Evolutionary conservation across 768 basidiomycete species (phyloP).

Genomic region (Mycena maculata): DNA sequence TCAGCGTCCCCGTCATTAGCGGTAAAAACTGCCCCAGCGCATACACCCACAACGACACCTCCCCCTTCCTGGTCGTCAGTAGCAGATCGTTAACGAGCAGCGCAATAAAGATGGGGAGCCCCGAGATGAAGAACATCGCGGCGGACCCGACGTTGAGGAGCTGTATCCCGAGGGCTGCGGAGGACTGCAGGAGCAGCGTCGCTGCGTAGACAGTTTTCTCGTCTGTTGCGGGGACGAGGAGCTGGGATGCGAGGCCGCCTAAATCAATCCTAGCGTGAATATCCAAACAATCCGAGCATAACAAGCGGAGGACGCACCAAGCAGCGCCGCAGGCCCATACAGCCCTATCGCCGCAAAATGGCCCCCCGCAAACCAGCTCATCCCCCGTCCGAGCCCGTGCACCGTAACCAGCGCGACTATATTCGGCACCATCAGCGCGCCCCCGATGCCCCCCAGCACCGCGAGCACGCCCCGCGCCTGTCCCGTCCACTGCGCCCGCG

Average conservation of each 20-base stretch:
- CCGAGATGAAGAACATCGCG: constrained; percentile 76
- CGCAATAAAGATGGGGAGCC: constrained; percentile 65
- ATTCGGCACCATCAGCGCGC: constrained; percentile 75
- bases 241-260: constrained; percentile 76
- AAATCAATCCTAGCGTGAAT: no score
- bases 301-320: constrained; percentile 60
- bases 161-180: constrained; percentile 70
- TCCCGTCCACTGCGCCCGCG: constrained; percentile 52
- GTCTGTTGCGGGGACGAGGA: constrained; percentile 58
- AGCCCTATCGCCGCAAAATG: constrained; percentile 69
- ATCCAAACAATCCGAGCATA: no score
- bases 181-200: constrained; percentile 69
- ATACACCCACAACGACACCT: constrained; percentile 72
- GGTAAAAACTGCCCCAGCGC: constrained; percentile 68
- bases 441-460: constrained; percentile 61
- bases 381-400: constrained; percentile 67
- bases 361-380: constrained; percentile 90
- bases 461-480: constrained; percentile 60
- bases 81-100: constrained; percentile 63
- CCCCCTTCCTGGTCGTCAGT: constrained; percentile 41
- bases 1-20: constrained; percentile 66
- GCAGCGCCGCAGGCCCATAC: constrained; percentile 79
- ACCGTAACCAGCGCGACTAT: constrained; percentile 77
- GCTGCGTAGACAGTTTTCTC: constrained; percentile 75
- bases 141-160: constrained; percentile 78